These are phyloP conservation scores for Halenospora varia DNA, from an alignment of 495 filamentous ascomycete genomes.

Conservation along the genomic window DNA sequence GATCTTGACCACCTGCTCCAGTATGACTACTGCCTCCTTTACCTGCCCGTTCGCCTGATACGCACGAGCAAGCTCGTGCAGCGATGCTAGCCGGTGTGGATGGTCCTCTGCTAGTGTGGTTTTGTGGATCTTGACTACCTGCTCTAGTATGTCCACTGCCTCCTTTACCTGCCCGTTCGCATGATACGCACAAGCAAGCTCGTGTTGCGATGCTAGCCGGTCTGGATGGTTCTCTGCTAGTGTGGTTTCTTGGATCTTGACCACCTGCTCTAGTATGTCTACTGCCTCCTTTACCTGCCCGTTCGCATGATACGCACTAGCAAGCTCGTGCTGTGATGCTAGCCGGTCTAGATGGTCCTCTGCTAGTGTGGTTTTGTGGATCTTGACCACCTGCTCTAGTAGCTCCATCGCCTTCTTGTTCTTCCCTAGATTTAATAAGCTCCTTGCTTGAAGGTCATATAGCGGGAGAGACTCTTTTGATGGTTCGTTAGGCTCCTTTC, in stretches of 20 bases:
- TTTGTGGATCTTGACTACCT: slow-evolving; percentile 26
- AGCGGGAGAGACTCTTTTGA: slow-evolving; percentile 18
- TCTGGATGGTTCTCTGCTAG: slow-evolving; percentile 28
- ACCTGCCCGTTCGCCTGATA: slow-evolving; percentile 23
- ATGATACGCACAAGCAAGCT: slow-evolving; percentile 5
- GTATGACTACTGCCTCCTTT: slow-evolving; percentile 11
- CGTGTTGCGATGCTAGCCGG: slow-evolving; percentile 28
- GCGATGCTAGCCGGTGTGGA: slow-evolving; percentile 25
- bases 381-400: slow-evolving; percentile 29
- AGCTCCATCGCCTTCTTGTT: slow-evolving; percentile 13
- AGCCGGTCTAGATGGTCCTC: slow-evolving; percentile 30
- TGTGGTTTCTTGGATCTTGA: slow-evolving; percentile 22
- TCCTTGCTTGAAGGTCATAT: slow-evolving; percentile 20
- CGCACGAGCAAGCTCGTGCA: slow-evolving; percentile 20
- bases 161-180: slow-evolving; percentile 7
- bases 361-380: slow-evolving; percentile 21
- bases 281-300: slow-evolving; percentile 13
- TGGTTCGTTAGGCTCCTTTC: slow-evolving; percentile 5
- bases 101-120: slow-evolving; percentile 29
- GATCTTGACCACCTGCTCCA: slow-evolving; percentile 31
- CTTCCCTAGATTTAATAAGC: slow-evolving; percentile 10
- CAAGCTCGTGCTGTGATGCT: slow-evolving; percentile 23
- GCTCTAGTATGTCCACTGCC: slow-evolving; percentile 24
- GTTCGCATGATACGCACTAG: slow-evolving; percentile 6
- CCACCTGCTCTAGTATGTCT: slow-evolving; percentile 28